phyloP scores from a whole-genome alignment of 495 filamentous ascomycete genomes.

The Daldinia decipiens region DNA sequence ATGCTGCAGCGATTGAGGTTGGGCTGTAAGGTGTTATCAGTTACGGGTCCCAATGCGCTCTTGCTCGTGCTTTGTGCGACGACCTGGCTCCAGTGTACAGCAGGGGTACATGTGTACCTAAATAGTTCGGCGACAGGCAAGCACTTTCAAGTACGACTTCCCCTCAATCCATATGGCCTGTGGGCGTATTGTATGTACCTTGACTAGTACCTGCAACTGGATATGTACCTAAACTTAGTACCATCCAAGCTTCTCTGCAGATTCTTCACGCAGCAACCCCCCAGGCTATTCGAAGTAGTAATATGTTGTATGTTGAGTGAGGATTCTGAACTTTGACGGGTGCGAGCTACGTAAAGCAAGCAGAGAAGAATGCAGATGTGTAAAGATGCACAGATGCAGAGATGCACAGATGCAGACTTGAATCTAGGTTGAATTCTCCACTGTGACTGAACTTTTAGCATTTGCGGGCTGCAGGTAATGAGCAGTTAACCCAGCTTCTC shows the following conservation, averaged over 20 bases:
- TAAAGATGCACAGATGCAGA: not conserved
- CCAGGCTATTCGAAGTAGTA: slow-evolving; percentile 5
- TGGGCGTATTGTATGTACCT: slow-evolving; percentile 16
- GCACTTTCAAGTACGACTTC: slow-evolving; percentile 21
- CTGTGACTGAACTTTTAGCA: slow-evolving; percentile 26
- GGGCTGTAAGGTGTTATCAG: slow-evolving; percentile 44
- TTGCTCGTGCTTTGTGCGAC: slow-evolving; percentile 42
- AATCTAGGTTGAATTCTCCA: slow-evolving; percentile 18
- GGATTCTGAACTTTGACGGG: not conserved
- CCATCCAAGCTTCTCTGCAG: not conserved
- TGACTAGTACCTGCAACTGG: slow-evolving; percentile 14
- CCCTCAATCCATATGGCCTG: slow-evolving; percentile 4
- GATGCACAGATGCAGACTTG: not conserved
- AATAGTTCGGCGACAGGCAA: slow-evolving; percentile 26
- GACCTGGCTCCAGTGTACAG: slow-evolving; percentile 20
- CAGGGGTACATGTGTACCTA: slow-evolving; percentile 33
- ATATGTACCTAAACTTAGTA: not conserved
- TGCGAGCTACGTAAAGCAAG: not conserved
- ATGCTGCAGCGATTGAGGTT: slow-evolving; percentile 24
- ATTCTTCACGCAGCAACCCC: slow-evolving; percentile 3
- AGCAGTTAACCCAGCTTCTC: slow-evolving; percentile 16
- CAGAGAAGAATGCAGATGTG: not conserved
- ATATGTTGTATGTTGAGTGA: slow-evolving; percentile 9
- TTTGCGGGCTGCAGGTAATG: slow-evolving; percentile 30
- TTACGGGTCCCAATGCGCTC: slow-evolving; percentile 40